Conservation (phyloP, 2,329 filamentous ascomycete genomes). For the Delphinella strobiligena region DNA sequence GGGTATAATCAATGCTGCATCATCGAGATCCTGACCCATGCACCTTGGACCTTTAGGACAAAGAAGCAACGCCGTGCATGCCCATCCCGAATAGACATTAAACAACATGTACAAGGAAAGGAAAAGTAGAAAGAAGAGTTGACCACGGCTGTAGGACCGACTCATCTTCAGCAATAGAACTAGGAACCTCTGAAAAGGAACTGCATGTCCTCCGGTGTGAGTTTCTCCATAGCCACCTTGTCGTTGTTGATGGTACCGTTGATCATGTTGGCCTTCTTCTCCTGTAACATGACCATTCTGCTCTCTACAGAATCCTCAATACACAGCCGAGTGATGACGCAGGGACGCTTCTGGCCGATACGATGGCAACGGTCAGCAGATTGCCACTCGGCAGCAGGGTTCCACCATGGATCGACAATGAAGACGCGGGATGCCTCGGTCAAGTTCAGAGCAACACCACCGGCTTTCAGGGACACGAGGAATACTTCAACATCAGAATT, state of each 20-base stretch:
- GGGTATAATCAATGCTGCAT: too few species aligned
- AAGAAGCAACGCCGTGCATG: too few species aligned
- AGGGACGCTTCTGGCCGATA: constrained; percentile 88
- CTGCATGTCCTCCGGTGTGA: constrained; percentile 85
- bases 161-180: too few species aligned
- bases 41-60: too few species aligned
- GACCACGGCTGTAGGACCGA: too few species aligned
- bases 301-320: constrained; percentile 97
- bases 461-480: constrained; percentile 88
- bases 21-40: too few species aligned
- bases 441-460: constrained; percentile 87
- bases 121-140: too few species aligned
- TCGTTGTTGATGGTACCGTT: constrained; percentile 93
- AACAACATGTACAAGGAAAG: too few species aligned
- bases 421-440: constrained; percentile 93
- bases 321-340: constrained; percentile 84
- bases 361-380: constrained; percentile 77
- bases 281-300: constrained; percentile 87
- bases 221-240: constrained; percentile 77
- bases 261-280: constrained; percentile 99
- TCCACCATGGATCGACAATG: constrained; percentile 99
- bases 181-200: constrained; percentile 78
- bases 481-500: constrained; percentile 93
- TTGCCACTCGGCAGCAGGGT: constrained; percentile 99
- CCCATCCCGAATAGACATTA: too few species aligned